Base-by-base conservation (phyloP, 345 rosid genomes). In the Salix suchowensis region DNA sequence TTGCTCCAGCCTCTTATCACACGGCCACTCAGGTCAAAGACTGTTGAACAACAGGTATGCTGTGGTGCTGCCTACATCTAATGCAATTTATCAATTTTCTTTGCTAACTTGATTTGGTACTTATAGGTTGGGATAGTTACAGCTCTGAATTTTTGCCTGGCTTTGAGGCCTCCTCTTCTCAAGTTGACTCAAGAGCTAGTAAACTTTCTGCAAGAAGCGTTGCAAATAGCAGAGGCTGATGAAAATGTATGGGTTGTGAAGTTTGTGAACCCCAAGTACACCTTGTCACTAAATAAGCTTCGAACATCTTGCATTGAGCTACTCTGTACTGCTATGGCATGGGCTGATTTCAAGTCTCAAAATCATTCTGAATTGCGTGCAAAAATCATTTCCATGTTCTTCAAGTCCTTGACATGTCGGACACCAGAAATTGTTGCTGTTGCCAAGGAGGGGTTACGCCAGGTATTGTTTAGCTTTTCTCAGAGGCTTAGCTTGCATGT, bases 211-310 rank as follows among this genome's bases (percentile, higher is more conserved):
- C 99, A 96, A 92, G 99, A 96, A 88, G 97, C 98, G 74, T 81
- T 96, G 87, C 97, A 96, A 83, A 96, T 92, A 84, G 99, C 98
- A 24, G 98, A 94, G 87, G 91, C 98, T 80, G 99, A 96, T 88
- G 99, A 96, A 86, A 86, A 87, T 78, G 93, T 82, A 42, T 91
- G 95, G 97, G 92, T 82, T 74, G 94, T 89, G 77, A 96, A 94
- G 88, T 87, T 88, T 78, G 87, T 94, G 97, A 96, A 91, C 79
- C 97, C 94, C 74, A 92, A 91, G 86, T 89, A 87, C 80, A 92
- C 91, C 70, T 87, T 89, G 68, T 92, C 97, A 37, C 74, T 96
- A 73, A 94, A 88, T 83, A 92, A 93, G 78, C 97, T 96, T 76
- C 90, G 93, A 79, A 94, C 97, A 71, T 97, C 95, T 75, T 96